Percentiles rank a stretch among this genome's conserved stretches.
Evolutionary conservation across 1,284 basidiomycete species (phyloP).

Genomic region (Tausonia pullulans): DNA sequence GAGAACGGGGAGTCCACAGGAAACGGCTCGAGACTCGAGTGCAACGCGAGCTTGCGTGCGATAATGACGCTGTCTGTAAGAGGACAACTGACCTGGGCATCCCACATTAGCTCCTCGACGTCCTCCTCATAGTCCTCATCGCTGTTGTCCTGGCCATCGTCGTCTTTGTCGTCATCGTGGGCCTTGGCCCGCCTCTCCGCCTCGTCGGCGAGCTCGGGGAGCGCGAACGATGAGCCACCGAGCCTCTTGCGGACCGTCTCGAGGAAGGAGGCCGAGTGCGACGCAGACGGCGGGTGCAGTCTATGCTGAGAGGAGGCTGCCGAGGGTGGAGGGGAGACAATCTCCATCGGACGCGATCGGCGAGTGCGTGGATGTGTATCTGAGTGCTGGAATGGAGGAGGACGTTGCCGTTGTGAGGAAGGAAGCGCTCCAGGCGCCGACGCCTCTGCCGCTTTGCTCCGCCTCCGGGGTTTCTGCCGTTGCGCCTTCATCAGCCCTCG

Average conservation of each 20-base stretch:
- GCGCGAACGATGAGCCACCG: background rate
- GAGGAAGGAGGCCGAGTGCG: background rate
- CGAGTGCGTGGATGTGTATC: background rate
- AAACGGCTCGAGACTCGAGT: background rate
- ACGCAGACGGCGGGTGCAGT: too few relatives aligned
- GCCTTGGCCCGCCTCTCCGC: background rate
- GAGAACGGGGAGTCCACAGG: too few relatives aligned
- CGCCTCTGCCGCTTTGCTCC: too few relatives aligned
- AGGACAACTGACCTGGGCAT: background rate
- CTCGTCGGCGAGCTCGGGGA: background rate
- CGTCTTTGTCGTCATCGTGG: background rate
- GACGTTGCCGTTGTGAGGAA: too few relatives aligned
- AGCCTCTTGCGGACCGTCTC: background rate
- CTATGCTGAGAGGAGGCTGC: background rate
- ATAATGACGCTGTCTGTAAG: too few relatives aligned
- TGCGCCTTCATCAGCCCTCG: too few relatives aligned
- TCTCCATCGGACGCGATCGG: background rate
- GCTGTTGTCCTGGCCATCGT: background rate
- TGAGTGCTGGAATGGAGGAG: background rate
- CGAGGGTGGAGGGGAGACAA: background rate
- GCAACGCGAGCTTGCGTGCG: background rate
- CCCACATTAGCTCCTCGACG: constrained; percentile 2
- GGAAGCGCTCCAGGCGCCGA: too few relatives aligned
- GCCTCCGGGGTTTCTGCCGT: too few relatives aligned
- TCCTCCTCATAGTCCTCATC: background rate